These are phyloP conservation scores for Chaetomidium leptoderma DNA, from an alignment of 495 filamentous ascomycete species.

Conservation along the genomic window DNA sequence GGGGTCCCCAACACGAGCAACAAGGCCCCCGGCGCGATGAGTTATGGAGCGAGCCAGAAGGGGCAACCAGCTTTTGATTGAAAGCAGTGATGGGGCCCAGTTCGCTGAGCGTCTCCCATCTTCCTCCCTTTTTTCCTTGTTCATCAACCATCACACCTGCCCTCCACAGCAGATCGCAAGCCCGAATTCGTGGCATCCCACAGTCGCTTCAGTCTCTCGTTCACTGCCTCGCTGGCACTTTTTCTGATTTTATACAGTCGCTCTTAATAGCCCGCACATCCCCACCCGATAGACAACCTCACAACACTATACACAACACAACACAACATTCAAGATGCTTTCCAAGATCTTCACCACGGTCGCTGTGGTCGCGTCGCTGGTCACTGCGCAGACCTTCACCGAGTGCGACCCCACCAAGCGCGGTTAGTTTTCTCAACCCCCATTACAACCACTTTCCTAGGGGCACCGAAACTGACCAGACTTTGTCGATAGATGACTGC, in stretches of 20 bases:
- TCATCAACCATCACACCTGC: constrained; percentile 8
- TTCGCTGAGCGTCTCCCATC: neutral
- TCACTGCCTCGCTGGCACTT: constrained; percentile 12
- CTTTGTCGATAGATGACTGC: constrained; percentile 45
- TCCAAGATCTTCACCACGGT: constrained; percentile 40
- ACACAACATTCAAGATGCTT: constrained; percentile 32
- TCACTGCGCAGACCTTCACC: constrained; percentile 68
- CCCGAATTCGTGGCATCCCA: constrained; percentile 15
- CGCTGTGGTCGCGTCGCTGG: constrained; percentile 45
- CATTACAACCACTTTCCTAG: neutral
- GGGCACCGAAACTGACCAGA: neutral
- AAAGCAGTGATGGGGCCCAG: constrained; percentile 13
- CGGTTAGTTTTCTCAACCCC: constrained; percentile 44
- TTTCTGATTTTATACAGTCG: too few relatives aligned
- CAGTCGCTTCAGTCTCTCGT: constrained; percentile 21
- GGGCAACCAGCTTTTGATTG: constrained; percentile 11
- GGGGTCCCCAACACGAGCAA: constrained; percentile 15
- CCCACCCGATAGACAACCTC: neutral
- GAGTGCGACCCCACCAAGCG: constrained; percentile 68
- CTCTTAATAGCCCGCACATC: neutral
- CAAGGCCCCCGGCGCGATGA: neutral
- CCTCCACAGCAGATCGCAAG: neutral
- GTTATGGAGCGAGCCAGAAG: too few relatives aligned
- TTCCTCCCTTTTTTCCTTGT: constrained; percentile 4
- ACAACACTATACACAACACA: neutral